phyloP scores from a whole-genome alignment of 2,329 filamentous ascomycete genomes.

The Botrytis paeoniae region DNA sequence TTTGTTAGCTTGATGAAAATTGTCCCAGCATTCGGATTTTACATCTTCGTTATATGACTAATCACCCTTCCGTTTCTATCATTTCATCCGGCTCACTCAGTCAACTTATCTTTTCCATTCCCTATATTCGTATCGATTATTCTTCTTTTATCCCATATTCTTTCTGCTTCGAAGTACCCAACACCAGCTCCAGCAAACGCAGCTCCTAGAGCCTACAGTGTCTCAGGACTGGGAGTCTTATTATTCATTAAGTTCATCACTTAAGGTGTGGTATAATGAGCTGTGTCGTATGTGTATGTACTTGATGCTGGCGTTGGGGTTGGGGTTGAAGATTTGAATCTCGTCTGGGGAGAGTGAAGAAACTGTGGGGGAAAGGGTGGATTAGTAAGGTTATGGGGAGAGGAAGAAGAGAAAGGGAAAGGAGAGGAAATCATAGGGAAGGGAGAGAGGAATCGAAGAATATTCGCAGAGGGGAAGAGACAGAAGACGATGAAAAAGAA shows the following conservation, averaged over 20 bases:
- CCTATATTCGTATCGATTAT: too few relatives aligned
- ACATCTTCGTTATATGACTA: background rate
- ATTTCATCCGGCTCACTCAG: background rate
- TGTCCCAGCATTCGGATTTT: background rate
- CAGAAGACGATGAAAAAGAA: too few relatives aligned
- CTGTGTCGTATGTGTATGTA: background rate
- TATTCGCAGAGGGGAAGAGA: too few relatives aligned
- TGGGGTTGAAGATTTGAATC: background rate
- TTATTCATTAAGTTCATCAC: rapidly evolving
- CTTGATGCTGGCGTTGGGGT: background rate
- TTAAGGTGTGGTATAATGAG: background rate
- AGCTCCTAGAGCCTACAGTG: background rate
- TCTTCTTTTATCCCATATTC: too few relatives aligned
- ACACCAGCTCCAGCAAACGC: background rate
- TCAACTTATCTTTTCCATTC: background rate
- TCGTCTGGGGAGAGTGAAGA: background rate
- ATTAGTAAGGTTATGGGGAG: background rate
- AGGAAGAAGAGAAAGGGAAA: background rate
- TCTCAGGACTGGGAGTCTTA: background rate
- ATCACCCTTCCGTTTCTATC: background rate
- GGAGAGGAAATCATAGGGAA: too few relatives aligned
- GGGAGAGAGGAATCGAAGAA: too few relatives aligned
- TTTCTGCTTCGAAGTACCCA: too few relatives aligned
- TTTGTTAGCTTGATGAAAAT: background rate
- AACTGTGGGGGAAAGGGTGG: rapidly evolving